Percentiles rank a stretch among this genome's conserved stretches.
phyloP scores from a whole-genome alignment of 768 basidiomycete genomes.

The Mycena crocata region DNA sequence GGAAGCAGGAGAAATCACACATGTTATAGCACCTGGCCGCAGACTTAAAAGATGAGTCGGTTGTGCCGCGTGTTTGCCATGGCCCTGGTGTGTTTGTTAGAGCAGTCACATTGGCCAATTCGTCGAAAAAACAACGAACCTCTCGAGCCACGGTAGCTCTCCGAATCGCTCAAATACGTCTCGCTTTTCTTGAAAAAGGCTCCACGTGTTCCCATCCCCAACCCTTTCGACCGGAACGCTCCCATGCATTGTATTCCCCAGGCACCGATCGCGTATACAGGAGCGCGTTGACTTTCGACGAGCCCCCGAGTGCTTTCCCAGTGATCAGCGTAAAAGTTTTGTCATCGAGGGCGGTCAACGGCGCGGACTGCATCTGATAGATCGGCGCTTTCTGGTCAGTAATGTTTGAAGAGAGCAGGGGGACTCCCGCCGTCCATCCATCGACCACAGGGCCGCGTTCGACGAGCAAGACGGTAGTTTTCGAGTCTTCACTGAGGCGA shows the following conservation, averaged over 20 bases:
- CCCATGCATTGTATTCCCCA: slow-evolving; percentile 46
- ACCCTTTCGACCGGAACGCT: slow-evolving; percentile 34
- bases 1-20: too few species aligned
- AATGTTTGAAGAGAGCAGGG: slow-evolving; percentile 46
- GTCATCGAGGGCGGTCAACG: slow-evolving; percentile 25
- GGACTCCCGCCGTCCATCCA: slow-evolving; percentile 46
- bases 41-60: slow-evolving; percentile 17
- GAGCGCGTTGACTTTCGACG: slow-evolving; percentile 43
- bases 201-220: slow-evolving; percentile 45
- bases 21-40: background rate
- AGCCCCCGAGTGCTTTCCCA: slow-evolving; percentile 45
- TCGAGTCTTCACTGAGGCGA: slow-evolving; percentile 48
- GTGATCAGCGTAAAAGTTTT: slow-evolving; percentile 31
- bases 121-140: slow-evolving; percentile 4
- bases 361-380: slow-evolving; percentile 19
- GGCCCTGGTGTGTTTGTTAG: slow-evolving; percentile 24
- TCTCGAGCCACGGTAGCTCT: slow-evolving; percentile 10
- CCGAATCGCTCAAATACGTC: background rate
- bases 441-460: slow-evolving; percentile 47
- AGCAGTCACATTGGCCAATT: background rate
- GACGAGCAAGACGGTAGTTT: slow-evolving; percentile 45
- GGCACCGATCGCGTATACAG: slow-evolving; percentile 42
- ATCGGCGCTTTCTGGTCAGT: slow-evolving; percentile 32
- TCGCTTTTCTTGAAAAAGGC: slow-evolving; percentile 43
- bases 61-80: slow-evolving; percentile 30